Conservation (phyloP, 2,329 filamentous ascomycete genomes). For the Colletotrichum musae region DNA sequence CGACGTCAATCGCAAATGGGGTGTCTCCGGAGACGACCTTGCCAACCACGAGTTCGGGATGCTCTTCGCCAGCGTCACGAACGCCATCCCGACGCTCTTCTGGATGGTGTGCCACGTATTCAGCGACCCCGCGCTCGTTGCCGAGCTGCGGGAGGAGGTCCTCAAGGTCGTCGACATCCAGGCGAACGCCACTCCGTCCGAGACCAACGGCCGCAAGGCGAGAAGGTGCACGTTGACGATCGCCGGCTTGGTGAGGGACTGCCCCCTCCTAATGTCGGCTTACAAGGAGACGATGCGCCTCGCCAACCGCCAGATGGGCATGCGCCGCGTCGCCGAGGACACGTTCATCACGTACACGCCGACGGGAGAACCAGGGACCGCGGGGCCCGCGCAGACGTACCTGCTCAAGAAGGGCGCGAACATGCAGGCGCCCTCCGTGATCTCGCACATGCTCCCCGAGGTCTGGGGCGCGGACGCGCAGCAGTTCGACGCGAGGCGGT, state of each 20-base stretch:
- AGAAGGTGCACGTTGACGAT: constrained; percentile 6
- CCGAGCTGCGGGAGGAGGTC: constrained; percentile 12
- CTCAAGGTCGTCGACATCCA: background rate
- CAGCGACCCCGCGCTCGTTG: constrained; percentile 10
- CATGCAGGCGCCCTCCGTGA: constrained; percentile 45
- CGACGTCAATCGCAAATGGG: constrained; percentile 47
- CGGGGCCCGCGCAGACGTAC: background rate
- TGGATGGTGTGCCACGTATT: constrained; percentile 54
- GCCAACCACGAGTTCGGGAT: constrained; percentile 51
- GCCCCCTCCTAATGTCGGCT: constrained; percentile 19
- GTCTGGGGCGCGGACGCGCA: constrained; percentile 47
- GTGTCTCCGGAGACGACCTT: constrained; percentile 47
- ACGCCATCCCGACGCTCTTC: constrained; percentile 55
- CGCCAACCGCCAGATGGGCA: constrained; percentile 23
- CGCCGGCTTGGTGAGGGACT: background rate
- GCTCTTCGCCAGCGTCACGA: constrained; percentile 50
- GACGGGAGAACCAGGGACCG: background rate
- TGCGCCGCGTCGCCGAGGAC: constrained; percentile 26
- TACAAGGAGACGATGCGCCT: constrained; percentile 33
- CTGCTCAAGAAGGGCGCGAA: constrained; percentile 30
- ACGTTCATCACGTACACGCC: constrained; percentile 25
- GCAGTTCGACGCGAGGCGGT: constrained; percentile 47
- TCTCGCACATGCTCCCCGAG: constrained; percentile 43
- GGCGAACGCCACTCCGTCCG: background rate
- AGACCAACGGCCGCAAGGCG: background rate